Evolutionary conservation across 257 asterid species (phyloP).

Genomic region (Solanum lignicaule): DNA sequence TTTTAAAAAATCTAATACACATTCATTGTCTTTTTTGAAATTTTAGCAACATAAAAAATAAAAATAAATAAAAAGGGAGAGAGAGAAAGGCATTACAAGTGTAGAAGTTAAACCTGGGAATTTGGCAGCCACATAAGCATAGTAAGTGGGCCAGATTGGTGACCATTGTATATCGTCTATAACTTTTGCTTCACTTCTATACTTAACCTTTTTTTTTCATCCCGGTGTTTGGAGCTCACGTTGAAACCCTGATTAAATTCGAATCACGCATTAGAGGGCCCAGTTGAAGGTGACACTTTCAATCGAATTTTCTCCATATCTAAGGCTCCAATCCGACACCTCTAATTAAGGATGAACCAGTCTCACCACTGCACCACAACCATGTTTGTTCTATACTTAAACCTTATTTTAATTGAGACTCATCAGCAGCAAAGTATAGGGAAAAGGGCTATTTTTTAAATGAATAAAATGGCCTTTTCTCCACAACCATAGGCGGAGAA

Average conservation of each 20-base stretch:
- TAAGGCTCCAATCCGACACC: accelerated
- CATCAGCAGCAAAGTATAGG: neutral
- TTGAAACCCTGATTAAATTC: no score
- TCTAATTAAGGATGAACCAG: no score
- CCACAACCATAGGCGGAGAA: constrained; percentile 13
- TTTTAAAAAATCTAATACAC: no score
- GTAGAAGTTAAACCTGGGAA: neutral
- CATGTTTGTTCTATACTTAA: no score
- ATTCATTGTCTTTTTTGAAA: no score
- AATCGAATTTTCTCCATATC: accelerated
- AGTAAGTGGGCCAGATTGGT: neutral
- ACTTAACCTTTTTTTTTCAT: neutral
- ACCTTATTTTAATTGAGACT: neutral
- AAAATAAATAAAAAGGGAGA: neutral
- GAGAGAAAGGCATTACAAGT: neutral
- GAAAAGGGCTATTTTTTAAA: neutral
- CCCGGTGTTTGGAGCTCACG: accelerated
- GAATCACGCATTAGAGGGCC: accelerated
- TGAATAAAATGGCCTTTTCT: neutral
- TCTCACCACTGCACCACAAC: no score
- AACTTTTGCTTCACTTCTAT: constrained; percentile 26
- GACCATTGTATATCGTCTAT: constrained; percentile 10
- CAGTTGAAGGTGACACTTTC: accelerated
- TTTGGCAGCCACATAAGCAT: constrained; percentile 10
- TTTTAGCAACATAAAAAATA: neutral